Evolutionary conservation across 2,329 filamentous ascomycete genomes (phyloP).

Genomic region (Cercospora sp.): DNA sequence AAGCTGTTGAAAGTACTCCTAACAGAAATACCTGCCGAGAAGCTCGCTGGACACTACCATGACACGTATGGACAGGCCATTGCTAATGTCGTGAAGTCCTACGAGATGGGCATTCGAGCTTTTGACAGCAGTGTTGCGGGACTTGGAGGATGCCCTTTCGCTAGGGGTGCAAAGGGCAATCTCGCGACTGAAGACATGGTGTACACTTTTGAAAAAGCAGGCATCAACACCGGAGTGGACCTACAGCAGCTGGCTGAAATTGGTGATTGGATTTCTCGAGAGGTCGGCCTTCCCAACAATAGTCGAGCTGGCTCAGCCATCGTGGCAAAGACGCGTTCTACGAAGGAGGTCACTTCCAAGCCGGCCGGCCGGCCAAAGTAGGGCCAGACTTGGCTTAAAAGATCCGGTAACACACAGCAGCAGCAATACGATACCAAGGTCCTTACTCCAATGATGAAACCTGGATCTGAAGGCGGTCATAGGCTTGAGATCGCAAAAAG

Average conservation of each 20-base stretch:
- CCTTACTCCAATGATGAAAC: conserved; percentile 28
- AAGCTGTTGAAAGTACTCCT: conserved; percentile 39
- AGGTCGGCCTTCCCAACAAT: conserved; percentile 26
- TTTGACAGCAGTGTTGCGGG: conserved; percentile 36
- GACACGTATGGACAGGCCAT: conserved; percentile 38
- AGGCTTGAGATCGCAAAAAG: too few relatives aligned
- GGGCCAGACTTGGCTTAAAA: conserved; percentile 20
- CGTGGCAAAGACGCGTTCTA: conserved; percentile 14
- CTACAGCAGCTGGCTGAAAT: conserved; percentile 26
- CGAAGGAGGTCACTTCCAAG: not conserved
- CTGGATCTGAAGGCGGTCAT: conserved; percentile 23
- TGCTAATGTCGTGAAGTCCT: conserved; percentile 32
- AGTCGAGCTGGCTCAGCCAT: conserved; percentile 33
- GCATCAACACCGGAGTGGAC: conserved; percentile 33
- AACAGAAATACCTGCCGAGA: conserved; percentile 27
- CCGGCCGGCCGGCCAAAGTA: not conserved
- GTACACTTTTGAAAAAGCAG: conserved; percentile 31
- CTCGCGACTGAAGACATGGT: conserved; percentile 35
- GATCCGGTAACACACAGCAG: conserved; percentile 21
- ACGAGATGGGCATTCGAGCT: conserved; percentile 29
- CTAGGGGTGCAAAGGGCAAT: conserved; percentile 35
- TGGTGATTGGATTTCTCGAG: conserved; percentile 32
- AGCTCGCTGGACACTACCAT: conserved; percentile 36
- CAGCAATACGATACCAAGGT: conserved; percentile 17
- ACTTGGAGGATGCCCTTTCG: conserved; percentile 36